A percentile compares a stretch with the other conserved stretches of the same genome.
Conservation (phyloP, 176 grass and related monocot species). For the Chloris gayana region DNA sequence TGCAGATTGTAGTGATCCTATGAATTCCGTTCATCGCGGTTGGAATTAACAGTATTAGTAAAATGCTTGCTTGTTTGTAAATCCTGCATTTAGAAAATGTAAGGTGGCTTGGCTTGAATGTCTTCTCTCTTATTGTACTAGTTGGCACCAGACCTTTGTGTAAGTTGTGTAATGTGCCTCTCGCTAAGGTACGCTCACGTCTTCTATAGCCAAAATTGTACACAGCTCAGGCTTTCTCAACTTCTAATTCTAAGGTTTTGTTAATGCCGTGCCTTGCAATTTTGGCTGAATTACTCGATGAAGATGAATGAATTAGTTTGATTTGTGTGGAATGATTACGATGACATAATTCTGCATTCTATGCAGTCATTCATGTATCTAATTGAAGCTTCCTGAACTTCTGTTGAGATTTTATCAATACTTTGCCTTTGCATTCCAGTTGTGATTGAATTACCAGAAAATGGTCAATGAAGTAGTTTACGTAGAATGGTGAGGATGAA, state of each 20-base stretch:
- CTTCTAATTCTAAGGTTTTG: constrained; percentile 15
- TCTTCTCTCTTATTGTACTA: neutral
- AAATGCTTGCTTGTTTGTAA: constrained; percentile 15
- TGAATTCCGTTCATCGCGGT: no score
- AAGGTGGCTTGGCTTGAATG: neutral
- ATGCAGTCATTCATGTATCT: neutral
- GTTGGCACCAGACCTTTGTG: neutral
- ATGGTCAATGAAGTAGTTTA: neutral
- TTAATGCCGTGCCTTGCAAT: neutral
- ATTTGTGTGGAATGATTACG: constrained; percentile 5
- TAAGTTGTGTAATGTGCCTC: neutral
- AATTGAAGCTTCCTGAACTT: neutral
- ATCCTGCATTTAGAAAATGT: neutral
- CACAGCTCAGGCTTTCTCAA: neutral
- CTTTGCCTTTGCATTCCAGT: neutral
- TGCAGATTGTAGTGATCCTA: neutral
- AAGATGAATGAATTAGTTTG: neutral
- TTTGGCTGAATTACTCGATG: neutral
- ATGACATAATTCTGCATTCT: constrained; percentile 8
- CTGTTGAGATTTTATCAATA: constrained; percentile 10
- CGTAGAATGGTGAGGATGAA: constrained; percentile 1
- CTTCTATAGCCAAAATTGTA: neutral
- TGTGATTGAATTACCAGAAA: neutral
- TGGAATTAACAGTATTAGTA: no score
- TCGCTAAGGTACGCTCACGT: neutral